Evolutionary conservation across 2,329 filamentous ascomycete genomes (phyloP), one percentile per base, ranked within the genome.

Genomic region (Xylariaceae sp.): DNA sequence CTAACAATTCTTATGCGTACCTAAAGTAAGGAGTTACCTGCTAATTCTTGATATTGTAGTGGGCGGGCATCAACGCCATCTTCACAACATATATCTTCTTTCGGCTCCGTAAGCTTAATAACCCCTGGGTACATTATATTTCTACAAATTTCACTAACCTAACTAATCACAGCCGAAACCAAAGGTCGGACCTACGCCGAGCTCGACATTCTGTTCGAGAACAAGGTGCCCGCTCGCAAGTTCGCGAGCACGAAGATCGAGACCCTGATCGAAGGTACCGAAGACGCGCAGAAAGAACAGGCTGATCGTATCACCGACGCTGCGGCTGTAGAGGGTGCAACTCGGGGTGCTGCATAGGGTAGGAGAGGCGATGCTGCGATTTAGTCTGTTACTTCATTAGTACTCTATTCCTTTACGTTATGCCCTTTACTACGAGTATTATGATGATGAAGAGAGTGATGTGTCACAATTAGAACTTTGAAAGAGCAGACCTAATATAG

Each of bases 141-240:
- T 40, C 23, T 9, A 6, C 3, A 10, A 42, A 16, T 32, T 37
- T 47, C 32, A 32, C 44, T 26, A 44, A 54, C 48, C n/a, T 46
- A 29, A 49, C 1, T 19, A 0, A 20, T 20, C 23, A 19, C 21
- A 70, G 67, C 67, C 7, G 68, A 70, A 53, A 70, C 67, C 0
- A 75, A 75, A 20, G 76, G 76, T 2, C 73, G 76, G 45, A 77
- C 75, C 0, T 74, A 79, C 48, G 77, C 77, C 44, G 79, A 81
- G 68, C 74, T 81, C n/a, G 79, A 81, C 52, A 70, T 75, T 7
- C 63, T 82, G 55, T 81, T 81, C 62, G 72, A 77, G 49, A 69
- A 70, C 32, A 69, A 65, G 41, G 65, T 73, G 3, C 63, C 71
- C 5, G 71, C 74, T n/a, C 69, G 73, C 26, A 72, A 74, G 23